These are phyloP conservation scores for Neophaeococcomyces aloes DNA, from an alignment of 2,329 filamentous ascomycete species.

Conservation along the genomic window DNA sequence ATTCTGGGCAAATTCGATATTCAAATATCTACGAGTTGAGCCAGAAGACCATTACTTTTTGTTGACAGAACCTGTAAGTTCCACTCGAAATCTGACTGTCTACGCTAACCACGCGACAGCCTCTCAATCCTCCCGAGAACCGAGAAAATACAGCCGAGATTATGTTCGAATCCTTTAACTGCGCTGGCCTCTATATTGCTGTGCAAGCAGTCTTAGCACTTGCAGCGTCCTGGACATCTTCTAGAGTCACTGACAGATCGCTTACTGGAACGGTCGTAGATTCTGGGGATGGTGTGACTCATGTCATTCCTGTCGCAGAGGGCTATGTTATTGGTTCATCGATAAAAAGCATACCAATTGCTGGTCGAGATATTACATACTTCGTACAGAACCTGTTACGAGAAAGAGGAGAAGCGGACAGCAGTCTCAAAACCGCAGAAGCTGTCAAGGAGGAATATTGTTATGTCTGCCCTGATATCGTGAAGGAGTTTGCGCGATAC, in stretches of 20 bases:
- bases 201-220: constrained; percentile 95
- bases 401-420: constrained; percentile 93
- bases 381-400: constrained; percentile 94
- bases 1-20: constrained; percentile 99
- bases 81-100: background rate
- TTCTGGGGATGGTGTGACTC: constrained; percentile 95
- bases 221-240: constrained; percentile 95
- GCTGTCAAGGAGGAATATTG: constrained; percentile 98
- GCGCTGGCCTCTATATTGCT: constrained; percentile 95
- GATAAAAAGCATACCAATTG: constrained; percentile 98
- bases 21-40: constrained; percentile 97
- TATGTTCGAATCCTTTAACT: constrained; percentile 99
- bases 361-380: constrained; percentile 95
- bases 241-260: constrained; percentile 91
- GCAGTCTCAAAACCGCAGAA: constrained; percentile 92
- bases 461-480: constrained; percentile 96
- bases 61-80: constrained; percentile 80
- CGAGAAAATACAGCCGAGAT: constrained; percentile 98
- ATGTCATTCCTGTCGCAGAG: constrained; percentile 96
- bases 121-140: constrained; percentile 95
- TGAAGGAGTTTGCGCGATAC: constrained; percentile 94
- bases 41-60: constrained; percentile 98
- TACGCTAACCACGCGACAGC: constrained; percentile 41
- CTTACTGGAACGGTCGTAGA: constrained; percentile 97
- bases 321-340: constrained; percentile 98